Evolutionary conservation across 2,329 filamentous ascomycete genomes (phyloP).

Genomic region (Geosmithia putterillii): DNA sequence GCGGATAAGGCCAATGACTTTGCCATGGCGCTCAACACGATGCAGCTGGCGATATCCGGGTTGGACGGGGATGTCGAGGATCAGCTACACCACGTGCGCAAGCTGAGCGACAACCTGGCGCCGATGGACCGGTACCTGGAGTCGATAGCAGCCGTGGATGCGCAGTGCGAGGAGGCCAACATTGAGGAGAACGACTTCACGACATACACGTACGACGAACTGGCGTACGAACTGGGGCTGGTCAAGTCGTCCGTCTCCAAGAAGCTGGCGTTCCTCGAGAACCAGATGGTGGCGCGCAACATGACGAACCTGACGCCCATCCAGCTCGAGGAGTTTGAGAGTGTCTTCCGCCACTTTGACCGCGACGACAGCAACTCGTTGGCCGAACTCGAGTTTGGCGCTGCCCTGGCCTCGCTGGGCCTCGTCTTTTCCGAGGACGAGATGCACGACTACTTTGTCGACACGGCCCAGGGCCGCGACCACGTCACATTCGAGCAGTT

Average conservation of each 20-base stretch:
- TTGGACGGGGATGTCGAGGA: constrained; percentile 95
- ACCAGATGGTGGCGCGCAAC: constrained; percentile 93
- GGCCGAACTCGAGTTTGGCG: constrained; percentile 89
- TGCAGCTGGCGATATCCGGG: constrained; percentile 91
- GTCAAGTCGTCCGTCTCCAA: constrained; percentile 90
- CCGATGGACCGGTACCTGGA: constrained; percentile 87
- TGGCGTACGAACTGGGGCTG: constrained; percentile 83
- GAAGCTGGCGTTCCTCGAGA: constrained; percentile 92
- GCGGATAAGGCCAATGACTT: constrained; percentile 99
- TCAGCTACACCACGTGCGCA: constrained; percentile 76
- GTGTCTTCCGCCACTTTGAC: constrained; percentile 96
- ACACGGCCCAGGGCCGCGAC: constrained; percentile 68
- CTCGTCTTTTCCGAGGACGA: constrained; percentile 95
- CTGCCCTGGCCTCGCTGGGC: constrained; percentile 85
- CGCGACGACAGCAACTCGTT: constrained; percentile 83
- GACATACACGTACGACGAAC: constrained; percentile 96
- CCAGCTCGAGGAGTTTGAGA: constrained; percentile 96
- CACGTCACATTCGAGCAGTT: constrained; percentile 96
- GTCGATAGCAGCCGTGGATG: constrained; percentile 74
- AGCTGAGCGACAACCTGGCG: constrained; percentile 71
- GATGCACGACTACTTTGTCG: constrained; percentile 90
- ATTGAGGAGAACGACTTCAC: constrained; percentile 99
- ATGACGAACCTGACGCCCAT: constrained; percentile 99
- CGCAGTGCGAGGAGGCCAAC: constrained; percentile 88
- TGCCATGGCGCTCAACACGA: constrained; percentile 84